Percentiles rank a stretch among this genome's conserved stretches.
Evolutionary conservation across 345 rosid genomes (phyloP).

Genomic region (Citrus inodora): DNA sequence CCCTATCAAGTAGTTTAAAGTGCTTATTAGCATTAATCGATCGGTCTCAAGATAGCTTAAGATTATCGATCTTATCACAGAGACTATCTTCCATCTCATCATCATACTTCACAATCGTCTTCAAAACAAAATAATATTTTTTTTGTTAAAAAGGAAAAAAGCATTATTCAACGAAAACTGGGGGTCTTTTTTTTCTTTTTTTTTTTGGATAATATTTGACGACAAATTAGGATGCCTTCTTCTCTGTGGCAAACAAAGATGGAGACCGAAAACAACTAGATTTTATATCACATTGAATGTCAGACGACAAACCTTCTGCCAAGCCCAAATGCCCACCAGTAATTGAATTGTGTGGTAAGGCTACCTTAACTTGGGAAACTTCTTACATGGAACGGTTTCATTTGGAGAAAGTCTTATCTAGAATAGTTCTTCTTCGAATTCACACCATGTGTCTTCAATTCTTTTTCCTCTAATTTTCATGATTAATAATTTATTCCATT

Average conservation of each 20-base stretch:
- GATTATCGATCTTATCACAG: background rate
- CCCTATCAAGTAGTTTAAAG: background rate
- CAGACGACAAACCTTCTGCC: background rate
- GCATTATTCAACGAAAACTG: background rate
- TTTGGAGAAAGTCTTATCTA: background rate
- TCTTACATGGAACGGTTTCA: background rate
- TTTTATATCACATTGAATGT: background rate
- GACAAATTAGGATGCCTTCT: background rate
- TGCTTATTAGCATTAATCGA: background rate
- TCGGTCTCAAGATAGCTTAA: background rate
- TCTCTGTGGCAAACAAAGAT: background rate
- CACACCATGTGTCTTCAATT: too few species aligned
- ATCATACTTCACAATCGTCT: too few species aligned
- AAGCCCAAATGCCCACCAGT: constrained; percentile 1
- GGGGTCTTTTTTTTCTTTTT: too few species aligned
- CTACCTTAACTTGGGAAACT: background rate
- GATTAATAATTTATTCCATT: too few species aligned
- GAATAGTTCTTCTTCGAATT: too few species aligned
- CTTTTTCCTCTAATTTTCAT: too few species aligned
- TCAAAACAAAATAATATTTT: too few species aligned
- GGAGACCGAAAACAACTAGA: background rate
- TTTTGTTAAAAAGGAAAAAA: too few species aligned
- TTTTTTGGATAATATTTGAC: too few species aligned
- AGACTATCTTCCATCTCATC: background rate
- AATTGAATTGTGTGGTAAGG: background rate